phyloP scores from a whole-genome alignment of 2,329 filamentous ascomycete genomes.

The Clonostachys rhizophaga region DNA sequence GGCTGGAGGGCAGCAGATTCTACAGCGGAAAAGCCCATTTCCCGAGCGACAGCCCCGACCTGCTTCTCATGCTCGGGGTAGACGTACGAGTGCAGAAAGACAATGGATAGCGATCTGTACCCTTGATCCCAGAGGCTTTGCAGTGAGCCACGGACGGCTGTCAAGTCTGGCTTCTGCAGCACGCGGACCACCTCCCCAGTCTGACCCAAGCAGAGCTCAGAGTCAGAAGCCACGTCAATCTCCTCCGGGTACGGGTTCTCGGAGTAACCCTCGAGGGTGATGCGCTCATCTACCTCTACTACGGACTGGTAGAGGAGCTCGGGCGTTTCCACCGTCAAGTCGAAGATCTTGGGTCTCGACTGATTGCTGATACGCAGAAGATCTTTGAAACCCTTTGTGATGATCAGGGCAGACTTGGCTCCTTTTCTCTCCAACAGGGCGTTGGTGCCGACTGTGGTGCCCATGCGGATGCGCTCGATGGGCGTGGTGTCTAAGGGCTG shows the following conservation, averaged over 20 bases:
- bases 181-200: constrained; percentile 67
- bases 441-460: constrained; percentile 76
- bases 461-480: constrained; percentile 64
- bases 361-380: constrained; percentile 71
- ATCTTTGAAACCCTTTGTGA: constrained; percentile 69
- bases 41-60: neutral
- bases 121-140: constrained; percentile 57
- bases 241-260: constrained; percentile 65
- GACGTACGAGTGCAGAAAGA: constrained; percentile 67
- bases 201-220: constrained; percentile 58
- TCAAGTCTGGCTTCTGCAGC: constrained; percentile 51
- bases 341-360: constrained; percentile 68
- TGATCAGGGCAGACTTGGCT: constrained; percentile 64
- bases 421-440: constrained; percentile 72
- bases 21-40: constrained; percentile 36
- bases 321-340: constrained; percentile 63
- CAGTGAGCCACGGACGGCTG: constrained; percentile 48
- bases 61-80: constrained; percentile 19
- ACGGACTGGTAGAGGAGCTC: constrained; percentile 66
- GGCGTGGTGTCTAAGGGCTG: constrained; percentile 22
- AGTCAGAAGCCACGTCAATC: constrained; percentile 62
- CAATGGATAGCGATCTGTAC: constrained; percentile 47
- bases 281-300: constrained; percentile 68
- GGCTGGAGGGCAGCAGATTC: constrained; percentile 64
- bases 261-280: constrained; percentile 69